Evolutionary conservation across 2,329 filamentous ascomycete species (phyloP).

Genomic region (Hypoxylon sp.): DNA sequence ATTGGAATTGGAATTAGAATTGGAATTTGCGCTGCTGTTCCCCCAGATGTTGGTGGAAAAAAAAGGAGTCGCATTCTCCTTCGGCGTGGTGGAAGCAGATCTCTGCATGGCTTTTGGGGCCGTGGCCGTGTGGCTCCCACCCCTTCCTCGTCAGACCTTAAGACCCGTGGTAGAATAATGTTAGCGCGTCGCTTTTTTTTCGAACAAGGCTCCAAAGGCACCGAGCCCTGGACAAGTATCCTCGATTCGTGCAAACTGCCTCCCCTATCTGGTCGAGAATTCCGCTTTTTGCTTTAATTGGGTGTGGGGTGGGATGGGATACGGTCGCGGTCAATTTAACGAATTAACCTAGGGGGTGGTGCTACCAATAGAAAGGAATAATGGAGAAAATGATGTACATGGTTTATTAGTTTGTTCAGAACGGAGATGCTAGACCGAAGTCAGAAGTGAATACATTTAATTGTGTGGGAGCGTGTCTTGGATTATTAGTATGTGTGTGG

Average conservation of each 20-base stretch:
- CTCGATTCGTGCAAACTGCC: slow-evolving; percentile 30
- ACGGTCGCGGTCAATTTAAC: slow-evolving; percentile 28
- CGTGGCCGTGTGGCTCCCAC: slow-evolving; percentile 30
- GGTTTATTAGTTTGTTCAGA: slow-evolving; percentile 1
- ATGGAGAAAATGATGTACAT: slow-evolving; percentile 36
- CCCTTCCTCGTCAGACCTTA: slow-evolving; percentile 34
- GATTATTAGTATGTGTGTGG: slow-evolving; percentile 2
- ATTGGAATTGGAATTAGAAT: slow-evolving; percentile 15
- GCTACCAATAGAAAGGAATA: slow-evolving; percentile 27
- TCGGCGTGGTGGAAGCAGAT: slow-evolving; percentile 40
- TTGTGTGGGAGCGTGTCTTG: not conserved
- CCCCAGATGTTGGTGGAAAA: slow-evolving; percentile 50
- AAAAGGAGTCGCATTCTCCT: slow-evolving; percentile 44
- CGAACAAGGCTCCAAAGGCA: slow-evolving; percentile 12
- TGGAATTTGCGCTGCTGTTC: slow-evolving; percentile 33
- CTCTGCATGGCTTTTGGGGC: slow-evolving; percentile 39
- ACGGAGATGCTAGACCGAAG: not conserved
- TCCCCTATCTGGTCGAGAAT: slow-evolving; percentile 37
- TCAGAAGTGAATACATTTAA: not conserved
- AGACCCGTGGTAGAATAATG: slow-evolving; percentile 38
- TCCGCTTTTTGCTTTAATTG: slow-evolving; percentile 36
- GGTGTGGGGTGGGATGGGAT: slow-evolving; percentile 36
- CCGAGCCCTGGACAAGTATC: slow-evolving; percentile 15
- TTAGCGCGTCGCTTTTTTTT: slow-evolving; percentile 35
- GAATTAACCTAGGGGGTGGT: slow-evolving; percentile 31